phyloP scores from a whole-genome alignment of 2,329 filamentous ascomycete genomes.

The Colletotrichum sp. region DNA sequence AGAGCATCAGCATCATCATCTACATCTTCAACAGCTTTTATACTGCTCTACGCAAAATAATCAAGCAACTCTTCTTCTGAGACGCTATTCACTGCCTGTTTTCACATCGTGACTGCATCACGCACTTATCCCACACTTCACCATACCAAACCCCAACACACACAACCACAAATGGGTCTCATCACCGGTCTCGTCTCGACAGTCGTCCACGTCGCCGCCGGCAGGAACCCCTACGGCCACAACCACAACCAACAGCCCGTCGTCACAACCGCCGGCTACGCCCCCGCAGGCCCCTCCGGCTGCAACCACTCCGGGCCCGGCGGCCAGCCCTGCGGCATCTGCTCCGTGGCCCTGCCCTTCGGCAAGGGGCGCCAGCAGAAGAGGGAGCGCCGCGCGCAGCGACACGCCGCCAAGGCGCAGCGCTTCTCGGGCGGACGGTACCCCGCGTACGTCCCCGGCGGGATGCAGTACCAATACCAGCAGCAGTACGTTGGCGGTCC shows the following conservation, averaged over 20 bases:
- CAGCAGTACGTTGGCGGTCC: neutral
- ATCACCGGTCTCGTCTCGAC: constrained; percentile 19
- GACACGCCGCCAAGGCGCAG: constrained; percentile 11
- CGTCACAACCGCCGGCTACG: neutral
- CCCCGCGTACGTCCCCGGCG: neutral
- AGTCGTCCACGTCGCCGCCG: constrained; percentile 14
- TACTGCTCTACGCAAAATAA: neutral
- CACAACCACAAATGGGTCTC: constrained; percentile 8
- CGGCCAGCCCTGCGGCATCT: constrained; percentile 14
- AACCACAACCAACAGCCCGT: neutral
- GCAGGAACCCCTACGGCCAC: constrained; percentile 15
- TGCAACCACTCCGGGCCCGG: neutral
- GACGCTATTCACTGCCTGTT: neutral
- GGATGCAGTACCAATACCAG: neutral
- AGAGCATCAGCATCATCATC: neutral
- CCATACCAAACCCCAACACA: neutral
- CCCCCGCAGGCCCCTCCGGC: neutral
- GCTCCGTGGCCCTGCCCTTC: constrained; percentile 7
- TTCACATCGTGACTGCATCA: neutral
- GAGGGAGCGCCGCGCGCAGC: neutral
- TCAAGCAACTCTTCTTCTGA: neutral
- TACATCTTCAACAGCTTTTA: neutral
- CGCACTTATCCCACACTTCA: neutral
- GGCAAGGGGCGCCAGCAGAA: constrained; percentile 14
- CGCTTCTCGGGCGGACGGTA: neutral